These are phyloP conservation scores for Thuja plicata DNA, from an alignment of 83 land plant genomes.

Conservation along the genomic window DNA sequence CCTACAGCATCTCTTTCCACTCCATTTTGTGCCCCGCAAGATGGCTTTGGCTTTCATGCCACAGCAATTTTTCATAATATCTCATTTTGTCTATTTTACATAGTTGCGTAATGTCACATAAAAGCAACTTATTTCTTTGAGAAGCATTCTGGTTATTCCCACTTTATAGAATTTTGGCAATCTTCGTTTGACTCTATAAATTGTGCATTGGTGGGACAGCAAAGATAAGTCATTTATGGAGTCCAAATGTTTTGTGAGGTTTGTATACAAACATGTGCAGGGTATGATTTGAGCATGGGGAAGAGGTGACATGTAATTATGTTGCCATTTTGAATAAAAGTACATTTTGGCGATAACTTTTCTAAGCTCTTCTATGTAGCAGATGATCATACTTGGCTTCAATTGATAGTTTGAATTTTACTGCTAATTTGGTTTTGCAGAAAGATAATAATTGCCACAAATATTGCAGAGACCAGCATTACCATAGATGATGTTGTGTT, in stretches of 20 bases:
- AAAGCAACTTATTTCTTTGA: no score
- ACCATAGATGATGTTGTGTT: constrained; percentile 98
- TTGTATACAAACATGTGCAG: not conserved
- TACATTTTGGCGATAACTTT: no score
- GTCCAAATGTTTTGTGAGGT: not conserved
- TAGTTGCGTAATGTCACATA: no score
- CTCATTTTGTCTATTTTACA: no score
- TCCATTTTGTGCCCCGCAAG: no score
- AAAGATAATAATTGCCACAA: constrained; percentile 95
- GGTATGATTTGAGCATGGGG: not conserved
- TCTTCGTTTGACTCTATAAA: no score
- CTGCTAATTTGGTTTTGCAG: constrained; percentile 37
- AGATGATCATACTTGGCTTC: not conserved
- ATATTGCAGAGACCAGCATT: constrained; percentile 98
- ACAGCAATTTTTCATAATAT: no score
- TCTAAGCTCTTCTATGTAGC: not conserved
- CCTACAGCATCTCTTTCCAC: no score
- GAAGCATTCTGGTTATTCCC: no score
- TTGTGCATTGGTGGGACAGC: no score
- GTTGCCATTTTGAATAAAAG: not conserved
- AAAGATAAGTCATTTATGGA: not conserved
- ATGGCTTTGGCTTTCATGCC: no score
- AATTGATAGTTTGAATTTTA: not conserved
- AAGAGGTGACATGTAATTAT: not conserved
- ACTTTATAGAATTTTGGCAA: no score